Evolutionary conservation across 148 eudicot genomes (phyloP), one percentile per base, ranked within the genome.

Genomic region (Cornus controversa): DNA sequence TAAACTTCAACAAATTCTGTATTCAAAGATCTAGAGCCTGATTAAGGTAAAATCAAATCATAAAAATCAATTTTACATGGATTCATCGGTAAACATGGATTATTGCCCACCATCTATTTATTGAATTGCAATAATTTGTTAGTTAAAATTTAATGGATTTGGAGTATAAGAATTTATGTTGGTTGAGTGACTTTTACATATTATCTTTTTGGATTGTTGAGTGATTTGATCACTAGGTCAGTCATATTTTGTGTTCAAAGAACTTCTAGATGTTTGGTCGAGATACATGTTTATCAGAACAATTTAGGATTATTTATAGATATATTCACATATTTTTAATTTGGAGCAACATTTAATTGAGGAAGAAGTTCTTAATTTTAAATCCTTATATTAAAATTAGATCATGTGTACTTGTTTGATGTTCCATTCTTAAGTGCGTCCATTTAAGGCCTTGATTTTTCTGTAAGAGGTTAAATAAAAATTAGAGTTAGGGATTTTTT

Each of bases 11-110:
- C n/a, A n/a, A n/a, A n/a, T n/a, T n/a, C n/a, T n/a, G n/a, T n/a
- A n/a, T n/a, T n/a, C n/a, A n/a, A n/a, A n/a, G n/a, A n/a, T n/a
- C n/a, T n/a, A n/a, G n/a, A n/a, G n/a, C n/a, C n/a, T n/a, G n/a
- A n/a, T n/a, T n/a, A n/a, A n/a, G n/a, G n/a, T n/a, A n/a, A n/a
- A n/a, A n/a, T n/a, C n/a, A n/a, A n/a, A n/a, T n/a, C n/a, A n/a
- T n/a, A n/a, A n/a, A n/a, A n/a, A n/a, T n/a, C n/a, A n/a, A n/a
- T n/a, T n/a, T n/a, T n/a, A n/a, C n/a, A n/a, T n/a, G n/a, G n/a
- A n/a, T 70, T 86, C 96, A 18, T 85, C 89, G 96, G 99, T 95
- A 74, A 42, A 47, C 29, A 11, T 70, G 69, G 69, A 28, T 79
- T 79, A 25, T 53, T 76, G 68, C 69, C 14, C 82, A 65, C 75